Evolutionary conservation across 202 grass and related monocot species (phyloP).

Genomic region (Zoysia matrella): DNA sequence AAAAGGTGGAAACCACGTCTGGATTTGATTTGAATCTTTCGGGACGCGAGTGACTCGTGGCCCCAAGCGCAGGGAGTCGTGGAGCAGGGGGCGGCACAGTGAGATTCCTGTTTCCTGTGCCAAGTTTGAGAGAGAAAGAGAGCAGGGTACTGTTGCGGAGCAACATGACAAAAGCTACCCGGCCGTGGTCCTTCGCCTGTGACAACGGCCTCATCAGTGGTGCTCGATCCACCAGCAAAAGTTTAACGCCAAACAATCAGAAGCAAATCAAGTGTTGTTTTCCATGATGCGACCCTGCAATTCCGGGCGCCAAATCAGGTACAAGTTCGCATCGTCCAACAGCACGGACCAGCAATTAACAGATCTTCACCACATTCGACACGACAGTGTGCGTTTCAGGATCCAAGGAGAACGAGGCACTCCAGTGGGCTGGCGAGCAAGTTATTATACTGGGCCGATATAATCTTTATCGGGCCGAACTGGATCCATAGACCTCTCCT

Average conservation of each 20-base stretch:
- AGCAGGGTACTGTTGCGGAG: constrained; percentile 5
- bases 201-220: not conserved
- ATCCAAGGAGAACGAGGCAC: not conserved
- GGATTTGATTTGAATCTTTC: not conserved
- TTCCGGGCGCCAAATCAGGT: not conserved
- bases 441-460: not conserved
- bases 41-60: not conserved
- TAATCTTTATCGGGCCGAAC: not conserved
- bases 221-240: not conserved
- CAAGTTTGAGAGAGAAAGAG: not conserved
- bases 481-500: not conserved
- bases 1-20: not conserved
- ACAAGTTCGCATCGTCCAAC: not conserved
- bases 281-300: not conserved
- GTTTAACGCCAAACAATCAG: constrained; percentile 9
- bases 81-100: not conserved
- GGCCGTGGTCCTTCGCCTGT: constrained; percentile 9
- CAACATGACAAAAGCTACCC: constrained; percentile 29
- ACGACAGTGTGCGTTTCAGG: not conserved
- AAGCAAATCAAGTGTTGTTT: not conserved
- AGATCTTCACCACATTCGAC: too few species aligned
- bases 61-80: not conserved
- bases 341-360: not conserved
- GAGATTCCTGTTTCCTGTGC: constrained; percentile 4
- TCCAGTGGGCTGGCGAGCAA: not conserved